Evolutionary conservation across 768 basidiomycete genomes (phyloP).

Genomic region (Boletus barrowsii): DNA sequence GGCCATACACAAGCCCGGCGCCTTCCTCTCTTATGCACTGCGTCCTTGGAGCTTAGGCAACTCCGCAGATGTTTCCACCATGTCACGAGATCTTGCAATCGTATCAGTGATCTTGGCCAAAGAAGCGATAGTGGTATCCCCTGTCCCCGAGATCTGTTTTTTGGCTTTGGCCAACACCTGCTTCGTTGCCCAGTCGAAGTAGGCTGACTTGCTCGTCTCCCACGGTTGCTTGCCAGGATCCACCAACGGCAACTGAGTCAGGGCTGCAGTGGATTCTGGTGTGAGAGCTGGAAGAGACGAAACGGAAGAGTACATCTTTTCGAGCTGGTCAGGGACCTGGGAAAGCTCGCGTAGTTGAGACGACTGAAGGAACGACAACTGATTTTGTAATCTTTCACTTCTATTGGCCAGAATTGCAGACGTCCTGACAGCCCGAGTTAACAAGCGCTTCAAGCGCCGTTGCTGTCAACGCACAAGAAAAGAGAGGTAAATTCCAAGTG

Average conservation of each 20-base stretch:
- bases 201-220: constrained; percentile 74
- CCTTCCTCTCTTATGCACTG: background rate
- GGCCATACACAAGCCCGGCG: background rate
- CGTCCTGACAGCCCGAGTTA: constrained; percentile 48
- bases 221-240: constrained; percentile 72
- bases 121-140: constrained; percentile 21
- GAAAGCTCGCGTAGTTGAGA: constrained; percentile 39
- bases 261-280: constrained; percentile 36
- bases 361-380: constrained; percentile 43
- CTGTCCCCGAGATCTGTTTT: constrained; percentile 13
- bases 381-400: constrained; percentile 42
- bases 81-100: constrained; percentile 18
- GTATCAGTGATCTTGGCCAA: constrained; percentile 17
- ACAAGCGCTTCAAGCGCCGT: constrained; percentile 59
- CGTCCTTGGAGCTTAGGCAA: background rate
- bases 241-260: constrained; percentile 30
- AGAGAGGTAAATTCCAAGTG: constrained; percentile 7
- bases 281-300: constrained; percentile 48
- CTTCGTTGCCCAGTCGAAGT: constrained; percentile 71
- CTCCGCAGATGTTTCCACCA: constrained; percentile 14
- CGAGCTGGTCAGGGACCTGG: constrained; percentile 39
- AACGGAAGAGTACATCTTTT: constrained; percentile 45
- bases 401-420: constrained; percentile 46
- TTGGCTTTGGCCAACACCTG: constrained; percentile 44
- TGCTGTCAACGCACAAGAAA: constrained; percentile 41